phyloP scores from a whole-genome alignment of 345 rosid species.

The Punica granatum region DNA sequence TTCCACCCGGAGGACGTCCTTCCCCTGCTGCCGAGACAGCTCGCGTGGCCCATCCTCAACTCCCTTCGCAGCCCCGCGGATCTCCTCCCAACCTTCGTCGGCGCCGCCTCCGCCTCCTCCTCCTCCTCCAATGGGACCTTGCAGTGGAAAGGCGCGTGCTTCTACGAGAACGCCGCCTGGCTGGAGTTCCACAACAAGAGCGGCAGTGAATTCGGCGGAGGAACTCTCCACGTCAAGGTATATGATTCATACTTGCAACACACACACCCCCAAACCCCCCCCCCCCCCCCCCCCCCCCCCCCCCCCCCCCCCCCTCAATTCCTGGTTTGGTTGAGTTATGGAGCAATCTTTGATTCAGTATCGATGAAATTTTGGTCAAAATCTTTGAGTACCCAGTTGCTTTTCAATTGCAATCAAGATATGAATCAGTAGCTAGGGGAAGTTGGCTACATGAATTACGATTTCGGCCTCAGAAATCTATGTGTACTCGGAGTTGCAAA shows the following conservation, averaged over 20 bases:
- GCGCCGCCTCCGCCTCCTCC: constrained; percentile 52
- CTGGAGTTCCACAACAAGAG: constrained; percentile 79
- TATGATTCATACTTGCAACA: background rate
- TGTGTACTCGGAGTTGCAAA: background rate
- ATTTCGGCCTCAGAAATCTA: background rate
- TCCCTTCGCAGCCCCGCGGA: constrained; percentile 52
- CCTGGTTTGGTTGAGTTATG: background rate
- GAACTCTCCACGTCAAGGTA: constrained; percentile 91
- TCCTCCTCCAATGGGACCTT: constrained; percentile 26
- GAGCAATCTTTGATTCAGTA: background rate
- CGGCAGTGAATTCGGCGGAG: constrained; percentile 80
- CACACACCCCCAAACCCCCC: too few species aligned
- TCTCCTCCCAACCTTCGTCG: constrained; percentile 78
- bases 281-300: too few species aligned
- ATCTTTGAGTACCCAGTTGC: background rate
- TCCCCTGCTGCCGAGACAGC: constrained; percentile 60
- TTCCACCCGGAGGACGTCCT: constrained; percentile 72
- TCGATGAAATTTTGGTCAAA: background rate
- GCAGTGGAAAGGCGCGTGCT: constrained; percentile 91
- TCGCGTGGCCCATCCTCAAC: constrained; percentile 78
- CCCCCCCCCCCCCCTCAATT: too few species aligned
- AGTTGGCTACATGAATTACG: background rate
- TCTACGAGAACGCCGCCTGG: constrained; percentile 71
- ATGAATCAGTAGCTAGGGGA: background rate
- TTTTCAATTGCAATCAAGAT: background rate